Evolutionary conservation across 192 early-diverging fungal species (phyloP).

Genomic region (Coemansia sp.): DNA sequence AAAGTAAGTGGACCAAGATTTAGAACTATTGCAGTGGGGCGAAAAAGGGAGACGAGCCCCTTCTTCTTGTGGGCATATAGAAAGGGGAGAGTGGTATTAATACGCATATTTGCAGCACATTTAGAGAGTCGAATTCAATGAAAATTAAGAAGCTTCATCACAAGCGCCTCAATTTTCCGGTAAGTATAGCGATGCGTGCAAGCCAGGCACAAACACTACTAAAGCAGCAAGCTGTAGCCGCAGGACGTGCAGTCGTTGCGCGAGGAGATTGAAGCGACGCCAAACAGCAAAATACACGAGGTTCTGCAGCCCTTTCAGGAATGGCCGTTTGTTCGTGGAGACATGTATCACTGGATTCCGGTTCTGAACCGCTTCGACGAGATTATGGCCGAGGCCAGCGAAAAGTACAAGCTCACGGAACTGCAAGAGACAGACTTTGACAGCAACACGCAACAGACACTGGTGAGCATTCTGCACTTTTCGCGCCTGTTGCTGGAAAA

Average conservation of each 20-base stretch:
- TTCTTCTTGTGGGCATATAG: too few species aligned
- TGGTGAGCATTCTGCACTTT: constrained; percentile 71
- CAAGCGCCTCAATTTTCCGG: constrained; percentile 52
- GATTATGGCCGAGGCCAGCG: constrained; percentile 67
- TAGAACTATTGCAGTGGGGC: too few species aligned
- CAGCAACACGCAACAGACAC: constrained; percentile 51
- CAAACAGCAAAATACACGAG: constrained; percentile 58
- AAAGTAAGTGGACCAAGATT: too few species aligned
- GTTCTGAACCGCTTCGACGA: constrained; percentile 92
- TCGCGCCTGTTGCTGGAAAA: constrained; percentile 86
- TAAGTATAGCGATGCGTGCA: constrained; percentile 18
- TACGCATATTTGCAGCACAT: too few species aligned
- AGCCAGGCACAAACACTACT: background rate
- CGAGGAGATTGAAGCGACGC: constrained; percentile 40
- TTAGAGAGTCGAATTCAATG: background rate
- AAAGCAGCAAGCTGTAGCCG: constrained; percentile 22
- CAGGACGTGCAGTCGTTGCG: constrained; percentile 49
- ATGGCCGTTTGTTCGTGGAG: constrained; percentile 84
- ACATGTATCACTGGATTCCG: constrained; percentile 92
- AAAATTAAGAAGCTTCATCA: constrained; percentile 54
- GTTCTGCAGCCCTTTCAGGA: constrained; percentile 54
- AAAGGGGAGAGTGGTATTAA: too few species aligned
- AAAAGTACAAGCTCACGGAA: constrained; percentile 62
- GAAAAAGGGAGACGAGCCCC: too few species aligned
- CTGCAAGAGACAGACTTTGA: constrained; percentile 65